Conservation (phyloP, 2,329 filamentous ascomycete genomes). For the Xylariomycetidae sp. region DNA sequence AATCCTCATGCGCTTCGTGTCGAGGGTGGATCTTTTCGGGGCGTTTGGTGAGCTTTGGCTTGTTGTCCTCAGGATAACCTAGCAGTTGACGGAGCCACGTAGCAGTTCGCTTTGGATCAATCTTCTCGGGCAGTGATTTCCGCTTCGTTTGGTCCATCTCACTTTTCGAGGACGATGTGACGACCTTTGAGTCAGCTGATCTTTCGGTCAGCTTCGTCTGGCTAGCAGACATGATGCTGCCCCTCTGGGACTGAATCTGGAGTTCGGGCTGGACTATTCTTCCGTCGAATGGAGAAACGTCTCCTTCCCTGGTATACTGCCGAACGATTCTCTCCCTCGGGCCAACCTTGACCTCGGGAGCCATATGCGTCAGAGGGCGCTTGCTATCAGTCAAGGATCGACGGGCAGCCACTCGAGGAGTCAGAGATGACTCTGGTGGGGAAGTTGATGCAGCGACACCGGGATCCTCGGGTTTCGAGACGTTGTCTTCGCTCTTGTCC, state of each 20-base stretch:
- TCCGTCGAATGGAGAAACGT: background rate
- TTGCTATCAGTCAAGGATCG: constrained; percentile 9
- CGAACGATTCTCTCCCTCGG: background rate
- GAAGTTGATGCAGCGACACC: constrained; percentile 1
- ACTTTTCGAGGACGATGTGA: constrained; percentile 2
- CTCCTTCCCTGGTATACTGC: background rate
- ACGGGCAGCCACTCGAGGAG: constrained; percentile 7
- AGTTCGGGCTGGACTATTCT: background rate
- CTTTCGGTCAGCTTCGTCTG: constrained; percentile 1
- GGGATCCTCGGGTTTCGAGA: background rate
- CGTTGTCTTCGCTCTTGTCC: constrained; percentile 6
- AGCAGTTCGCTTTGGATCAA: constrained; percentile 15
- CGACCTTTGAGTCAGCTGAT: constrained; percentile 9
- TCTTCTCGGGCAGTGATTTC: constrained; percentile 7
- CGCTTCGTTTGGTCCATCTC: constrained; percentile 5
- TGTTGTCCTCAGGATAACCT: constrained; percentile 10
- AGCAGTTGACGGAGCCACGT: constrained; percentile 24
- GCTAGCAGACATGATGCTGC: background rate
- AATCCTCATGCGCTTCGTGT: constrained; percentile 14
- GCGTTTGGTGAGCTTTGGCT: constrained; percentile 18
- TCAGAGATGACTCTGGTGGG: constrained; percentile 2
- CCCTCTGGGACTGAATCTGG: too few relatives aligned
- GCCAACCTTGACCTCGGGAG: background rate
- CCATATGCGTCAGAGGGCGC: background rate
- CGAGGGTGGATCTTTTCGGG: constrained; percentile 19